Conservation (phyloP, 2,329 filamentous ascomycete species). For the Pseudofabraea citricarpa region DNA sequence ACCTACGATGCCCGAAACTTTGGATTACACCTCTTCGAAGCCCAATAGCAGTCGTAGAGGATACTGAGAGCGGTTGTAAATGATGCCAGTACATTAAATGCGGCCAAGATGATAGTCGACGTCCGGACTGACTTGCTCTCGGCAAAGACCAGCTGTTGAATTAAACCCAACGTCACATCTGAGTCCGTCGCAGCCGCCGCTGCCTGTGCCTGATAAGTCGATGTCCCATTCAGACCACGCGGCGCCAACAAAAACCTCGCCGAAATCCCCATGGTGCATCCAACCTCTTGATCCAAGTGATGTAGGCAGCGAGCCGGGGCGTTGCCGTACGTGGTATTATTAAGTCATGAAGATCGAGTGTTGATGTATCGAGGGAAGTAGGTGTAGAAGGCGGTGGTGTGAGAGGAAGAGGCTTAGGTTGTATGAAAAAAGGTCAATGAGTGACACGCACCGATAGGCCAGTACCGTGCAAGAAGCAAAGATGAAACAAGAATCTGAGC, state of each 20-base stretch:
- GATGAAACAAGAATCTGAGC: slow-evolving; percentile 27
- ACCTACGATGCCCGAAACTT: slow-evolving; percentile 36
- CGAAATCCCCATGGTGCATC: slow-evolving; percentile 16
- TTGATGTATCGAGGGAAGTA: slow-evolving; percentile 10
- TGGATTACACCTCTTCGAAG: slow-evolving; percentile 27
- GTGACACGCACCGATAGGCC: slow-evolving; percentile 21
- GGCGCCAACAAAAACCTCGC: slow-evolving; percentile 20
- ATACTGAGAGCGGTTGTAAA: slow-evolving; percentile 52
- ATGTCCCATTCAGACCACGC: slow-evolving; percentile 7
- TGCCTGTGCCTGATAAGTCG: slow-evolving; percentile 1
- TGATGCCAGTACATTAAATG: slow-evolving; percentile 56
- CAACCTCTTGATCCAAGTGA: slow-evolving; percentile 9
- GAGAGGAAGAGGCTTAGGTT: slow-evolving; percentile 10
- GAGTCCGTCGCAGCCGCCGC: neutral
- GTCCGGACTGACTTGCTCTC: slow-evolving; percentile 50
- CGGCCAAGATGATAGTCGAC: slow-evolving; percentile 55
- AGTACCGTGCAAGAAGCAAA: slow-evolving; percentile 21
- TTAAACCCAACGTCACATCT: slow-evolving; percentile 17
- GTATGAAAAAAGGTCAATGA: slow-evolving; percentile 15
- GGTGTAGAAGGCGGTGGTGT: slow-evolving; percentile 8
- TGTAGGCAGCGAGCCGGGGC: slow-evolving; percentile 25
- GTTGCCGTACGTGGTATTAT: slow-evolving; percentile 21
- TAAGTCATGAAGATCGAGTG: slow-evolving; percentile 26
- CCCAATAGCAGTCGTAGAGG: slow-evolving; percentile 42
- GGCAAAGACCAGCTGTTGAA: slow-evolving; percentile 26